A percentile compares a stretch with the other conserved stretches of the same genome.
These are phyloP conservation scores for Emmonsia crescens DNA, from an alignment of 2,329 filamentous ascomycete genomes.

Conservation along the genomic window DNA sequence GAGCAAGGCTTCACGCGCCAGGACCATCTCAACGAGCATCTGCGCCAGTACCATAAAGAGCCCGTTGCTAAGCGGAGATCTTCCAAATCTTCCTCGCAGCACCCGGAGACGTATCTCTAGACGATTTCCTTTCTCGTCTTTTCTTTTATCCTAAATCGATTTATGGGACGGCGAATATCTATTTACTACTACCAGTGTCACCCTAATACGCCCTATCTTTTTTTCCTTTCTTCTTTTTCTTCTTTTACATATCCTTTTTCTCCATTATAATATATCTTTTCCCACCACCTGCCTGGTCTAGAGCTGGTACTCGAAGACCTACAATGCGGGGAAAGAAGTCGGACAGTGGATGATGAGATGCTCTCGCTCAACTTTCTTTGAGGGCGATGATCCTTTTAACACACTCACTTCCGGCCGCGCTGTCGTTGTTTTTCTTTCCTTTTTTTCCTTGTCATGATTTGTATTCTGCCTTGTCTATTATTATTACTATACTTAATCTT, in stretches of 20 bases:
- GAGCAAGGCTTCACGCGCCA: conserved; percentile 43
- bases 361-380: not conserved
- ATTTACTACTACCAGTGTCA: not conserved
- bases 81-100: conserved; percentile 16
- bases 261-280: not conserved
- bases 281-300: not conserved
- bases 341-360: not conserved
- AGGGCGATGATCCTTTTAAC: not conserved
- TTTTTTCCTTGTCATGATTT: not conserved
- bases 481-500: not conserved
- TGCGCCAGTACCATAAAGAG: conserved; percentile 44
- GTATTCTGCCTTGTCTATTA: not conserved
- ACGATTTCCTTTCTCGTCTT: not conserved
- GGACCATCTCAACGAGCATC: conserved; percentile 49
- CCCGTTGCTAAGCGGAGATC: conserved; percentile 33
- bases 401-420: not conserved
- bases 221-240: not conserved
- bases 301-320: conserved; percentile 1
- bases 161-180: not conserved
- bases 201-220: not conserved
- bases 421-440: not conserved
- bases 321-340: not conserved
- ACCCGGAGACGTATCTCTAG: not conserved
- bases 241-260: not conserved
- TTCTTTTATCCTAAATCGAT: not conserved